Evolutionary conservation across 2,329 filamentous ascomycete species (phyloP).

Genomic region (Dothideomycetes sp.): DNA sequence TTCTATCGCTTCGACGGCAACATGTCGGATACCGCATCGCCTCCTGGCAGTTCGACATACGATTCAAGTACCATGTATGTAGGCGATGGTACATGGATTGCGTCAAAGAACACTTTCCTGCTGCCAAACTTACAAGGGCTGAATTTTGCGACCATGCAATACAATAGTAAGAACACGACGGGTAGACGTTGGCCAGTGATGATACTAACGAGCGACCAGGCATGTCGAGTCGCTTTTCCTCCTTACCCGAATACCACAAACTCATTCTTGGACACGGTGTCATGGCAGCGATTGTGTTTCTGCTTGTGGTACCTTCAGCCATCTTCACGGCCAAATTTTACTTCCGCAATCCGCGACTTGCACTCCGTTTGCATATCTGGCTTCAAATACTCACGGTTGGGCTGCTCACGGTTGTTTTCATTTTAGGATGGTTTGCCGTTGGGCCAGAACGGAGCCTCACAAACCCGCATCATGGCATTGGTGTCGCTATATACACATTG

Average conservation of each 20-base stretch:
- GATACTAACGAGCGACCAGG: constrained; percentile 34
- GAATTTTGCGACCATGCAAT: constrained; percentile 72
- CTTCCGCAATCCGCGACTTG: constrained; percentile 47
- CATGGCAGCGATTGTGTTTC: constrained; percentile 61
- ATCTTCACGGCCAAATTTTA: constrained; percentile 66
- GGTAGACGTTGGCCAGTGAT: too few species aligned
- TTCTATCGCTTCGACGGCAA: background rate
- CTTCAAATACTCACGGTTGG: constrained; percentile 59
- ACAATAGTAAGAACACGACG: constrained; percentile 65
- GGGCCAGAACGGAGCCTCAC: constrained; percentile 59
- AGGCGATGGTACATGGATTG: constrained; percentile 77
- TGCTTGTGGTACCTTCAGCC: constrained; percentile 62
- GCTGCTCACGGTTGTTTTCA: constrained; percentile 59
- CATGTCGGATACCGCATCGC: constrained; percentile 36
- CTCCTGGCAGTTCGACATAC: constrained; percentile 63
- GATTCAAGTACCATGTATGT: constrained; percentile 63
- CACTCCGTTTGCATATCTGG: constrained; percentile 62
- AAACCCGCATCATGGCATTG: constrained; percentile 79
- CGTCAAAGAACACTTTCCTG: constrained; percentile 63
- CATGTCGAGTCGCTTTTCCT: constrained; percentile 71
- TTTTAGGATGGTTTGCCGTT: constrained; percentile 69
- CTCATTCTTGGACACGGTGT: constrained; percentile 63
- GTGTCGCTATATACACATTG: constrained; percentile 64
- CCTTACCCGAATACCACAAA: constrained; percentile 56
- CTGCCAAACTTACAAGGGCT: constrained; percentile 65